Conservation (phyloP, 163 green algal species). For the Botryococcus braunii region DNA sequence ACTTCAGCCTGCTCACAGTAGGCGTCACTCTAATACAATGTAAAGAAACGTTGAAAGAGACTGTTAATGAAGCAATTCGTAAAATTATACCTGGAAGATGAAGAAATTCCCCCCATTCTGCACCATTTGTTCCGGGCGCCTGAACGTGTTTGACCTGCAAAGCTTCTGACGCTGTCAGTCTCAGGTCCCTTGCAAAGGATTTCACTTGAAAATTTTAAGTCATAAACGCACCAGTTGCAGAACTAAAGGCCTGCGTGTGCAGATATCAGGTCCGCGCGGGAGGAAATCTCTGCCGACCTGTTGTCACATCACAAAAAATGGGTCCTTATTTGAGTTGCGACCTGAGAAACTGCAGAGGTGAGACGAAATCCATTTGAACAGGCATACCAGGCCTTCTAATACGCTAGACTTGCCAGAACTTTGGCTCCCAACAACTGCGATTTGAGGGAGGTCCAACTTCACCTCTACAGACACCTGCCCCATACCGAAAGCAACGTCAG, state of each 20-base stretch:
- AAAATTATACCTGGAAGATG: constrained; percentile 44
- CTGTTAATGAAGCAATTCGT: too few species aligned
- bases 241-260: constrained; percentile 85
- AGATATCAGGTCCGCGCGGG: constrained; percentile 85
- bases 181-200: too few species aligned
- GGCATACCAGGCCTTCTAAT: constrained; percentile 85
- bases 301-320: not conserved
- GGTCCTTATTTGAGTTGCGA: not conserved
- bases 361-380: too few species aligned
- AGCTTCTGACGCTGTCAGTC: not conserved
- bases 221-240: constrained; percentile 86
- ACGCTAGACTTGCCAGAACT: constrained; percentile 90
- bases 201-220: not conserved
- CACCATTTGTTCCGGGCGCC: constrained; percentile 1
- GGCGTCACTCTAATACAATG: too few species aligned
- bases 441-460: constrained; percentile 80
- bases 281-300: constrained; percentile 92
- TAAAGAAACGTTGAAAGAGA: too few species aligned
- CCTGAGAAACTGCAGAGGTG: not conserved
- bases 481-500: not conserved
- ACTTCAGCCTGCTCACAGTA: too few species aligned
- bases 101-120: constrained; percentile 93
- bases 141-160: constrained; percentile 16
- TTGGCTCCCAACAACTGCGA: constrained; percentile 93
- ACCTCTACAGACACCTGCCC: constrained; percentile 68